Base-by-base conservation (phyloP, 2,329 filamentous ascomycete species). In the Ceratocystis ficicola region DNA sequence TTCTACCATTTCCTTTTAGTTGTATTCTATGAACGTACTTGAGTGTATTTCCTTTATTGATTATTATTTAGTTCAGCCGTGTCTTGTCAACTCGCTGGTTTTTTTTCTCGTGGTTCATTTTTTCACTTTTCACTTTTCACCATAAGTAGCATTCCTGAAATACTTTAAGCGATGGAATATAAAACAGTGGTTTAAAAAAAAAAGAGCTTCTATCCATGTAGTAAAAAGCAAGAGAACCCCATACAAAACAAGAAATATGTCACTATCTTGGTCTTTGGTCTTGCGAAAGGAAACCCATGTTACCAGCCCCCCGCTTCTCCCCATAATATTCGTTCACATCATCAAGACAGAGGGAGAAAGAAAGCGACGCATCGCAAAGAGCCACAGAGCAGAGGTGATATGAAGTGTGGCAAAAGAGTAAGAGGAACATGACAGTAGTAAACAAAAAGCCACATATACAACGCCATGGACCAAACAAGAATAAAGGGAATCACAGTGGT, bases 401-500 rank as follows among this genome's bases (percentile, higher is more conserved):
- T n/a, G 30, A 55, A 20, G 32, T 12, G 28, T 48, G 57, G 8
- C 30, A 65, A 63, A 64, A 59, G 28, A 64, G 50, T 28, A 59
- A 22, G 6, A 4, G 20, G 10, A 52, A 52, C 10, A 52, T 25
- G 48, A 15, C 48, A 52, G 22, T 25, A 52, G 48, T 59, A 36
- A 65, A 59, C 28, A 46, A 50, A 41, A 63, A 68, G 64, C 62
- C 62, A 63, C 57, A 44, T 65, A 65, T 32, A 65, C 44, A 68
- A 68, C 64, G 57, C 67, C 67, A 66, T 59, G 28, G 28, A 41
- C 61, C 32, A 52, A 67, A 22, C 67, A 65, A 60, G 44, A 48
- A 65, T 28, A 64, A 64, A 68, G 62, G 46, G 44, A 60, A 32
- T 32, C 20, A 65, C 48, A 65, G 44, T 25, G 48, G 20, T 15